These are phyloP conservation scores for Cercospora berteroae DNA, from an alignment of 2,329 filamentous ascomycete species.

Conservation along the genomic window DNA sequence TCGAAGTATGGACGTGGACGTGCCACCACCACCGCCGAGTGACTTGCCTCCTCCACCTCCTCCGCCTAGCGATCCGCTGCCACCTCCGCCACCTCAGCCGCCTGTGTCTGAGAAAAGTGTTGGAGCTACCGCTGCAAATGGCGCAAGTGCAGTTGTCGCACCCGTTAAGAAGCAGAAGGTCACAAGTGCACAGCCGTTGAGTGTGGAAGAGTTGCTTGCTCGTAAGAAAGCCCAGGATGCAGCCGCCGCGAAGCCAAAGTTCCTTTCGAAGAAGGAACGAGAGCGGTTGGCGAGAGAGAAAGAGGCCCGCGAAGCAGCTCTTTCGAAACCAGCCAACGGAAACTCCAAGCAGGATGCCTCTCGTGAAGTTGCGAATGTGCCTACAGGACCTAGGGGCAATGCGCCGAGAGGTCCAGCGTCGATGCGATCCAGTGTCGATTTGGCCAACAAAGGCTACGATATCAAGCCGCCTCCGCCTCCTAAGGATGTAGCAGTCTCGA, in stretches of 20 bases:
- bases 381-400: conserved; percentile 5
- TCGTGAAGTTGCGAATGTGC: not conserved
- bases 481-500: conserved; percentile 40
- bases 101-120: not conserved
- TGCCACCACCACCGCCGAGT: not conserved
- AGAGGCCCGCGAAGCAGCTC: conserved; percentile 62
- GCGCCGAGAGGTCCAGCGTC: conserved; percentile 69
- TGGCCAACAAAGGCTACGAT: conserved; percentile 50
- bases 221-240: conserved; percentile 85
- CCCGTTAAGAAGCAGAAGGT: conserved; percentile 51
- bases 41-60: conserved; percentile 3
- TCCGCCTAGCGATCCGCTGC: not conserved
- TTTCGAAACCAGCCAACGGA: conserved; percentile 55
- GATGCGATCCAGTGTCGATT: conserved; percentile 52
- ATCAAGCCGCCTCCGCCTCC: conserved; percentile 52
- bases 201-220: conserved; percentile 79
- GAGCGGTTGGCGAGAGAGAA: conserved; percentile 79
- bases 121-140: not conserved
- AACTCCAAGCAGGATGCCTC: conserved; percentile 13
- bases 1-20: not conserved
- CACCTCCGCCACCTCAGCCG: conserved; percentile 3
- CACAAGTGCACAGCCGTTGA: conserved; percentile 57
- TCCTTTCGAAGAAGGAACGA: conserved; percentile 77
- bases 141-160: not conserved
- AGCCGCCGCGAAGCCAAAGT: conserved; percentile 82